Evolutionary conservation across 2,329 filamentous ascomycete genomes (phyloP).

Genomic region (Sclerotinia glacialis): DNA sequence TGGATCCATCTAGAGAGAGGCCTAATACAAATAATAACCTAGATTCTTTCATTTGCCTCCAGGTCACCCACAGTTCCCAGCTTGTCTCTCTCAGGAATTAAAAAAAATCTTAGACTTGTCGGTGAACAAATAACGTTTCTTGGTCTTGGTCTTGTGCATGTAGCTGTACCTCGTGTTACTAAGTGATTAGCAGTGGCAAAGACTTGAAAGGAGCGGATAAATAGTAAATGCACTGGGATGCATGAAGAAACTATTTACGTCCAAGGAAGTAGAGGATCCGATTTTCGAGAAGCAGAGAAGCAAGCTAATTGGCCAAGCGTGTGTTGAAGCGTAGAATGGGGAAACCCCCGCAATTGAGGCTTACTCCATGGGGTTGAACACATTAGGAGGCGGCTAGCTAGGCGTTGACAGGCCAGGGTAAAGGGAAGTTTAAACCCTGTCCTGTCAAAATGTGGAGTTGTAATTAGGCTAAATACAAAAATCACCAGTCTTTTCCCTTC

Average conservation of each 20-base stretch:
- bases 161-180: not conserved
- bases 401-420: not conserved
- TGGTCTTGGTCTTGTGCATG: not conserved
- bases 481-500: constrained; percentile 8
- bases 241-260: constrained; percentile 2
- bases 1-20: not conserved
- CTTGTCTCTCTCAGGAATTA: not conserved
- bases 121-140: not conserved
- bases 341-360: constrained; percentile 10
- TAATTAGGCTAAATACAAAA: constrained; percentile 2
- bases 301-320: constrained; percentile 1
- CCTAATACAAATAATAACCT: not conserved
- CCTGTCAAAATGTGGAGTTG: not conserved
- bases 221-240: not conserved
- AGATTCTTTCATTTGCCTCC: not conserved
- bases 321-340: not conserved
- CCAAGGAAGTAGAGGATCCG: constrained; percentile 18
- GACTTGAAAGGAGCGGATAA: constrained; percentile 3
- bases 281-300: not conserved
- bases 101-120: not conserved
- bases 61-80: not conserved
- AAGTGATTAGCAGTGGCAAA: not conserved
- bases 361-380: constrained; percentile 13
- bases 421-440: not conserved
- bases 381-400: not conserved